Evolutionary conservation across 805 yeast species (phyloP).

Genomic region (Yarrowia sp.): DNA sequence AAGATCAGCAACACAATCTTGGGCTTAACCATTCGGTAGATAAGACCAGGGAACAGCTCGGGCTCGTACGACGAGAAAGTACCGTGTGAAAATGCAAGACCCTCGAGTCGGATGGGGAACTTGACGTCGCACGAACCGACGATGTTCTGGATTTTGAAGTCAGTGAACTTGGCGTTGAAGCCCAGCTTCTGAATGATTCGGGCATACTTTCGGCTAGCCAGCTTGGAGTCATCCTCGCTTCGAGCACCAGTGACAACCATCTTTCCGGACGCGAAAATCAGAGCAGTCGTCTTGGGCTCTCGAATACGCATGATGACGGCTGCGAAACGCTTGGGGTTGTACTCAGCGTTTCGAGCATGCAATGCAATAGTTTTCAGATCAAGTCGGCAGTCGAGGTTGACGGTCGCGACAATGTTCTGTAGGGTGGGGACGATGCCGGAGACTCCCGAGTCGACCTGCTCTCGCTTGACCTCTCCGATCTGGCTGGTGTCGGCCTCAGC

Average conservation of each 20-base stretch:
- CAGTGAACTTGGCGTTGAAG: slow-evolving; percentile 95
- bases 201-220: slow-evolving; percentile 96
- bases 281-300: slow-evolving; percentile 97
- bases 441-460: slow-evolving; percentile 56
- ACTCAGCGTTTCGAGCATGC: slow-evolving; percentile 98
- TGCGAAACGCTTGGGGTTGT: slow-evolving; percentile 96
- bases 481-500: slow-evolving; percentile 25
- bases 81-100: slow-evolving; percentile 96
- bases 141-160: slow-evolving; percentile 95
- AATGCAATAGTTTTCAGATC: slow-evolving; percentile 96
- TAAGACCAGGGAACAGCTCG: slow-evolving; percentile 94
- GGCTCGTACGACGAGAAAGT: slow-evolving; percentile 99
- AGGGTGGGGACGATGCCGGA: slow-evolving; percentile 95
- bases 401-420: slow-evolving; percentile 93
- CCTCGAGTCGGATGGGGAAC: slow-evolving; percentile 95
- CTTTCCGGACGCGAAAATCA: slow-evolving; percentile 97
- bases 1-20: slow-evolving; percentile 93
- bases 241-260: slow-evolving; percentile 99
- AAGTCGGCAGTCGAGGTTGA: slow-evolving; percentile 90
- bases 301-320: slow-evolving; percentile 99
- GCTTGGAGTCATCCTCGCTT: slow-evolving; percentile 96
- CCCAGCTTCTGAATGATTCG: slow-evolving; percentile 97
- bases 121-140: slow-evolving; percentile 99
- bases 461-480: slow-evolving; percentile 30
- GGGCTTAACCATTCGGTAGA: slow-evolving; percentile 99